Conservation (phyloP, 2,329 filamentous ascomycete species). For the Colletotrichum sp. region DNA sequence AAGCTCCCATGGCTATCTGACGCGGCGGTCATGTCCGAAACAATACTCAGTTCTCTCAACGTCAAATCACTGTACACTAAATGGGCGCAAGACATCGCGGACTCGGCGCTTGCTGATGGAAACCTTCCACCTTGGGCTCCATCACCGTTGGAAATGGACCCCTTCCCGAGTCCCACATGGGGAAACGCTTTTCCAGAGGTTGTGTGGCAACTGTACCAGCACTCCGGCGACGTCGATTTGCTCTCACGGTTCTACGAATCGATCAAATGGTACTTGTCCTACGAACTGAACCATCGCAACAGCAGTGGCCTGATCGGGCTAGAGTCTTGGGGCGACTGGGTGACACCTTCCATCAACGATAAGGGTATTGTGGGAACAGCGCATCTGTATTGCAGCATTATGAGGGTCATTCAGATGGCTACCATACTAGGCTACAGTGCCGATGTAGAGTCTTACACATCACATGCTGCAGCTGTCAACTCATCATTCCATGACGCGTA, state of each 20-base stretch:
- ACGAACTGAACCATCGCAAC: background rate
- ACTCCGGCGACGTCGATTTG: background rate
- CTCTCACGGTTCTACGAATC: background rate
- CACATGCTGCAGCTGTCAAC: background rate
- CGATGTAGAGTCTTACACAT: background rate
- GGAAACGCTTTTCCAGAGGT: background rate
- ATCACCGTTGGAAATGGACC: background rate
- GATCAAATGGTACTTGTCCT: background rate
- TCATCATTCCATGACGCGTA: background rate
- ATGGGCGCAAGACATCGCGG: background rate
- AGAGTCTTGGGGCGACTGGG: background rate
- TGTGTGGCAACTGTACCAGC: background rate
- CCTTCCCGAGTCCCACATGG: background rate
- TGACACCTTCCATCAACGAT: background rate
- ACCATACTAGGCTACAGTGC: background rate
- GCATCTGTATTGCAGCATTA: background rate
- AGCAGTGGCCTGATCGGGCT: background rate
- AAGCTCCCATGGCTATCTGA: background rate
- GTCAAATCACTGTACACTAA: background rate
- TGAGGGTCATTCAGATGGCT: background rate
- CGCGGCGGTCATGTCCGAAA: background rate
- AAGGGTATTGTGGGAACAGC: background rate
- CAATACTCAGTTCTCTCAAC: background rate
- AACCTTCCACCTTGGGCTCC: background rate
- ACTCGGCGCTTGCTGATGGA: background rate